phyloP scores from a whole-genome alignment of 2,329 filamentous ascomycete species.

The Aaosphaeria pasadenensis region DNA sequence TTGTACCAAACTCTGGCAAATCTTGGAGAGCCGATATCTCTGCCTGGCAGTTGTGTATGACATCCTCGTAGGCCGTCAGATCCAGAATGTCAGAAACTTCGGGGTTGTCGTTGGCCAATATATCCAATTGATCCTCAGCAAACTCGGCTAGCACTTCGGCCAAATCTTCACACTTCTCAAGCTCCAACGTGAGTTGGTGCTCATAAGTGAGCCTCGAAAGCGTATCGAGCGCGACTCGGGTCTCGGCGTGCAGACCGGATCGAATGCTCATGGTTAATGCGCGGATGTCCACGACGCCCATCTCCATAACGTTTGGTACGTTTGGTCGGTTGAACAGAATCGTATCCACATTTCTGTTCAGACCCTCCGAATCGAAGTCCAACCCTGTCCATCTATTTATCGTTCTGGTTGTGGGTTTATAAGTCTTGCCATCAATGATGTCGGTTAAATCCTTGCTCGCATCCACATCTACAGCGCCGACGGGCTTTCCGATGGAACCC shows the following conservation, averaged over 20 bases:
- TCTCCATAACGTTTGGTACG: conserved; percentile 69
- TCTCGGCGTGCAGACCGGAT: conserved; percentile 83
- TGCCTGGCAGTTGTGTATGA: conserved; percentile 71
- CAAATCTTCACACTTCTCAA: conserved; percentile 64
- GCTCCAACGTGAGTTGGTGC: conserved; percentile 28
- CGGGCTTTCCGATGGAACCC: conserved; percentile 22
- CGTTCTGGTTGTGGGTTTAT: conserved; percentile 25
- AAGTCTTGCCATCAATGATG: conserved; percentile 25
- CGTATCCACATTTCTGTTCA: conserved; percentile 69
- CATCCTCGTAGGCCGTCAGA: conserved; percentile 81
- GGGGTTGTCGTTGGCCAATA: conserved; percentile 77
- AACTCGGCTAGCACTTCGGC: conserved; percentile 86
- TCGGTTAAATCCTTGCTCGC: conserved; percentile 16
- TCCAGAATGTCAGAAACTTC: conserved; percentile 86
- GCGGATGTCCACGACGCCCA: conserved; percentile 86
- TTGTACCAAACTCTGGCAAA: conserved; percentile 69
- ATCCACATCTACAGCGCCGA: conserved; percentile 9
- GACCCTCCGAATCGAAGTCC: conserved; percentile 51
- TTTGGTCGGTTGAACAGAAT: conserved; percentile 69
- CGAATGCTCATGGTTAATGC: conserved; percentile 87
- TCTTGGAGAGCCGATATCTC: conserved; percentile 73
- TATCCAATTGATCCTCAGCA: conserved; percentile 81
- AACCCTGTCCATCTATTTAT: conserved; percentile 29
- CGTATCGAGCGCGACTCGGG: conserved; percentile 85
- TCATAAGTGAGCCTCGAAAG: conserved; percentile 66